Evolutionary conservation across 805 yeast species (phyloP), one percentile per base, ranked within the genome.

Genomic region (Starmerella roubikii): DNA sequence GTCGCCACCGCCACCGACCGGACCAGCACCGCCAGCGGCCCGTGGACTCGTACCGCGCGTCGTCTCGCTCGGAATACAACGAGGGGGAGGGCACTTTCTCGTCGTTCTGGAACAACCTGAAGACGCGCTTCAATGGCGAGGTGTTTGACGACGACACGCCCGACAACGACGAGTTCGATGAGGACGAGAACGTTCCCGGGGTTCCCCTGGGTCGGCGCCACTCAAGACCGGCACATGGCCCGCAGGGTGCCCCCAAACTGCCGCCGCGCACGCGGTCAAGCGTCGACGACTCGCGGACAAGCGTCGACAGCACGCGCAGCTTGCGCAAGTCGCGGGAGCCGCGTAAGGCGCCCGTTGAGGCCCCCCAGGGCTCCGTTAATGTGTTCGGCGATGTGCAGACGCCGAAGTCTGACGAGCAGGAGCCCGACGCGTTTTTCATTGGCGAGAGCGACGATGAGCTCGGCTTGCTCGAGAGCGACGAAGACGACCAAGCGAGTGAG

Each of bases 391-490:
- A 52, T 32, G 50, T 41, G 21, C 22, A 25, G 6, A 34, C 37
- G 4, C 22, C 34, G 10, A 37, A 31, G 26, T 15, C 30, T 4
- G 48, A 40, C 8, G 53, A 49, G 37, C 54, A 48, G 6, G 45
- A 46, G 33, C 51, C 52, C 8, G 55, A 52, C 26, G 54, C 55
- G 13, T 53, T 53, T 40, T 50, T 52, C 34, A 52, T 53, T 33
- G 55, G 54, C 32, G 56, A 53, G 34, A 49, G 54, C 38, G 56
- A 53, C 36, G 52, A 49, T 39, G 49, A 46, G 18, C 39, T 50
- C 19, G 49, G 43, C 6, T 38, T 44, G 24, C 46, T 46, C 13
- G 40, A 41, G 35, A 52, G 52, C 24, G 43, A 27, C 32, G 30
- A 20, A 32, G 24, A 22, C 10, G 24, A 22, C 7, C 18, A 13